These are phyloP conservation scores for Erodium maritimum DNA, from an alignment of 345 rosid genomes.

Conservation along the genomic window DNA sequence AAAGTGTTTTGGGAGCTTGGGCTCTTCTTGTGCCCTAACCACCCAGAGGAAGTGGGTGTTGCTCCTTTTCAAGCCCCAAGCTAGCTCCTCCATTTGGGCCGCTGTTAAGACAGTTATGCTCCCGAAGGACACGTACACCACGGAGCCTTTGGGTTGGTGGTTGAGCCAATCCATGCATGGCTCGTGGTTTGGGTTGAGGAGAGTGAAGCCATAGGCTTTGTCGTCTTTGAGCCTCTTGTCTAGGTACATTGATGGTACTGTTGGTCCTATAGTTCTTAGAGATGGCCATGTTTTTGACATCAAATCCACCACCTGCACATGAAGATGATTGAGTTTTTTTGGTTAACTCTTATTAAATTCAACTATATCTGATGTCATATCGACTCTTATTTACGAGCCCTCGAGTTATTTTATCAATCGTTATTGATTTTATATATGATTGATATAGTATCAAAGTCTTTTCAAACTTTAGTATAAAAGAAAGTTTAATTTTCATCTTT, in stretches of 20 bases:
- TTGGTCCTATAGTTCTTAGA: not conserved
- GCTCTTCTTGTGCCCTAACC: constrained; percentile 1
- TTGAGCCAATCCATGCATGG: not conserved
- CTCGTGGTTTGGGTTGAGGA: not conserved
- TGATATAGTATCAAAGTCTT: too few relatives aligned
- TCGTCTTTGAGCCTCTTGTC: not conserved
- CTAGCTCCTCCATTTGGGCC: constrained; percentile 1
- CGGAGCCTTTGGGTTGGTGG: not conserved
- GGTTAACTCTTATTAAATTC: too few relatives aligned
- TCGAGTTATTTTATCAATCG: too few relatives aligned
- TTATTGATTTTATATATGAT: too few relatives aligned
- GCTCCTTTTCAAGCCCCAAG: constrained; percentile 1
- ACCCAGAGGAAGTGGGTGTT: constrained; percentile 5
- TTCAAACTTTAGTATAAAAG: too few relatives aligned
- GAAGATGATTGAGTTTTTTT: too few relatives aligned
- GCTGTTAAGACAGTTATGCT: not conserved
- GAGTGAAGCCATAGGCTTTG: not conserved
- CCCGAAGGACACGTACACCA: constrained; percentile 8
- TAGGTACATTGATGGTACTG: not conserved
- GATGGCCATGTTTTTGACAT: not conserved
- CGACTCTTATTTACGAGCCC: too few relatives aligned
- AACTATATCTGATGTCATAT: too few relatives aligned
- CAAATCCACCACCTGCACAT: not conserved
- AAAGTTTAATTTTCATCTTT: too few relatives aligned
- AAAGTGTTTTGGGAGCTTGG: not conserved